These are phyloP conservation scores for Vitis vinifera DNA, from an alignment of 164 flowering plant species.

Conservation along the genomic window DNA sequence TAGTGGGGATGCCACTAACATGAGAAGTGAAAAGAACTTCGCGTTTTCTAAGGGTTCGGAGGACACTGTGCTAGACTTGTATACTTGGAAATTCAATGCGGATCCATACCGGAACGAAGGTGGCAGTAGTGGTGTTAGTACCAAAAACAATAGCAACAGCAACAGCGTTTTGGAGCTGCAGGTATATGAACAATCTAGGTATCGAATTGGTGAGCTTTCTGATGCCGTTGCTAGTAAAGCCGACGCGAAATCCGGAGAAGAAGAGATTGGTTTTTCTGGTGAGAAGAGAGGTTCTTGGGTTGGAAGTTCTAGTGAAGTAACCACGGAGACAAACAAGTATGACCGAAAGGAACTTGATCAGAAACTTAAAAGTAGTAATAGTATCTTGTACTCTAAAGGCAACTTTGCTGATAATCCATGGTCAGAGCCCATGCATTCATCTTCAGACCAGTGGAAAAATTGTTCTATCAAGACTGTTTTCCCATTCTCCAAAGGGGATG, in stretches of 20 bases:
- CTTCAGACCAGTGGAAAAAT: constrained; percentile 64
- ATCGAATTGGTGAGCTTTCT: constrained; percentile 19
- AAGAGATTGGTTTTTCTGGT: constrained; percentile 33
- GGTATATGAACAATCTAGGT: constrained; percentile 33
- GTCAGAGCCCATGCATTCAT: constrained; percentile 27
- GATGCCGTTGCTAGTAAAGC: constrained; percentile 27
- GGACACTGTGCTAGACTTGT: constrained; percentile 52
- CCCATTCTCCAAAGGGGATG: constrained; percentile 52
- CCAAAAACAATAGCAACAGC: not conserved
- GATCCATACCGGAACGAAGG: constrained; percentile 28
- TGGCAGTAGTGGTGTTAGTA: constrained; percentile 3
- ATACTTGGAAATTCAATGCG: constrained; percentile 47
- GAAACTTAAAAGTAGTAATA: constrained; percentile 17
- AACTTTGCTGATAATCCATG: constrained; percentile 33
- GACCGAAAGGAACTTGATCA: constrained; percentile 44
- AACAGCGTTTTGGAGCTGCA: constrained; percentile 33
- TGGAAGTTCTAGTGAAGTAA: constrained; percentile 52
- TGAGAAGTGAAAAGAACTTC: constrained; percentile 39
- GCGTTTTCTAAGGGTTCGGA: constrained; percentile 44
- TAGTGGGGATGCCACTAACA: constrained; percentile 22
- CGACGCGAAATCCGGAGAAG: constrained; percentile 35
- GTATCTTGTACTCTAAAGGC: constrained; percentile 31
- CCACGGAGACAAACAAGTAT: constrained; percentile 30
- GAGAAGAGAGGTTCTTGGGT: constrained; percentile 50
- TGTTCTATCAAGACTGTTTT: constrained; percentile 74